Evolutionary conservation across 2,329 filamentous ascomycete species (phyloP).

Genomic region (Aschersonia sp.): DNA sequence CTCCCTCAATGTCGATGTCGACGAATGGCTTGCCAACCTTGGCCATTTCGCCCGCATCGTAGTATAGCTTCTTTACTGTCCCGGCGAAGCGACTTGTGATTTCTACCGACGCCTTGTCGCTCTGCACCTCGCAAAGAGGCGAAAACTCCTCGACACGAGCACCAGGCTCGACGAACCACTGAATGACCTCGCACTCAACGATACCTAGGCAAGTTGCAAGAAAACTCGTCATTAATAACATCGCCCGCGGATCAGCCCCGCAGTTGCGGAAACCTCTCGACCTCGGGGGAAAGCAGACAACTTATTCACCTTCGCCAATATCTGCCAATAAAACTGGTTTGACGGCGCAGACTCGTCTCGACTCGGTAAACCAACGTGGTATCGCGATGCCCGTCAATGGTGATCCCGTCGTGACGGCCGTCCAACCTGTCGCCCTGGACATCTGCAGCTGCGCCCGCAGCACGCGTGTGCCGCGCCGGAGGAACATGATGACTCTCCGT

Average conservation of each 20-base stretch:
- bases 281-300: neutral
- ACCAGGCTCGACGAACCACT: conserved; percentile 97
- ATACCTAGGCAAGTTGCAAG: conserved; percentile 48
- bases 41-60: conserved; percentile 91
- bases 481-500: conserved; percentile 30
- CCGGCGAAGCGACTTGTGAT: conserved; percentile 94
- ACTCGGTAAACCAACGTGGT: conserved; percentile 35
- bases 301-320: conserved; percentile 59
- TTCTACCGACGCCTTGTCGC: conserved; percentile 82
- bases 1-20: conserved; percentile 84
- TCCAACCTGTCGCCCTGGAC: conserved; percentile 23
- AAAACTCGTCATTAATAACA: neutral
- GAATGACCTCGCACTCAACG: conserved; percentile 95
- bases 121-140: conserved; percentile 94
- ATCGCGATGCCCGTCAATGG: conserved; percentile 10
- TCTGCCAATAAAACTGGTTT: conserved; percentile 76
- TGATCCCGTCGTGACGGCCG: conserved; percentile 14
- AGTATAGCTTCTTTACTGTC: conserved; percentile 91
- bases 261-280: neutral
- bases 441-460: conserved; percentile 36
- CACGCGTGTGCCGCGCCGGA: conserved; percentile 34
- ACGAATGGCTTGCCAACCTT: conserved; percentile 89
- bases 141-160: conserved; percentile 96
- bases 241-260: neutral
- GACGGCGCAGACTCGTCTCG: conserved; percentile 36